Conservation (phyloP, 2,329 filamentous ascomycete species). For the Dryadomyces sulphureus region DNA sequence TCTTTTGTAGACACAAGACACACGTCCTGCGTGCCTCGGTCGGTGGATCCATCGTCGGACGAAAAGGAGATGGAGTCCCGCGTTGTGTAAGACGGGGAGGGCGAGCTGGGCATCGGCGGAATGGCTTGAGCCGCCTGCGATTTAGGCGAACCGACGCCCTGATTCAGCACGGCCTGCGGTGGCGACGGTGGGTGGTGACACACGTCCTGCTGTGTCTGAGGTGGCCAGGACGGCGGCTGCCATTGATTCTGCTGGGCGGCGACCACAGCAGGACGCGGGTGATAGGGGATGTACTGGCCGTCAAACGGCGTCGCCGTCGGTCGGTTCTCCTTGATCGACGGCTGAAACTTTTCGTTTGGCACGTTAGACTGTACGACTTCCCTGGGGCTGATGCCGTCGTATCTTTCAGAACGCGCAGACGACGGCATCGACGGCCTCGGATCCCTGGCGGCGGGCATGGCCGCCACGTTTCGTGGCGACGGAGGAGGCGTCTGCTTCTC, state of each 20-base stretch:
- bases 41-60: conserved; percentile 20
- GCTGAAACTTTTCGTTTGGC: conserved; percentile 26
- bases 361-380: conserved; percentile 20
- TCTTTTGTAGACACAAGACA: conserved; percentile 40
- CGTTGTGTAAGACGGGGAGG: conserved; percentile 1
- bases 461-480: conserved; percentile 19
- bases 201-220: conserved; percentile 1
- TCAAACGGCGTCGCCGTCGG: not conserved
- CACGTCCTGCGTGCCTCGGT: conserved; percentile 19
- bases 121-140: not conserved
- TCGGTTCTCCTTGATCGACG: conserved; percentile 18
- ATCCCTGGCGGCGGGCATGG: conserved; percentile 34
- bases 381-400: conserved; percentile 16
- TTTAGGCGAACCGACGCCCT: not conserved
- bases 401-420: too few species aligned
- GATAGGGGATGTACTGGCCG: conserved; percentile 7
- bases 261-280: conserved; percentile 8
- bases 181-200: not conserved
- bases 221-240: not conserved
- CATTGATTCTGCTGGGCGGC: conserved; percentile 7
- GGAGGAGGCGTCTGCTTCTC: not conserved
- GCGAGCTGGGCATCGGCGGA: not conserved
- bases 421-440: not conserved
- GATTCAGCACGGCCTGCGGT: not conserved
- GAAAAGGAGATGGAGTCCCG: not conserved